Evolutionary conservation across 2,329 filamentous ascomycete species (phyloP).

Genomic region (Cadophora malorum): DNA sequence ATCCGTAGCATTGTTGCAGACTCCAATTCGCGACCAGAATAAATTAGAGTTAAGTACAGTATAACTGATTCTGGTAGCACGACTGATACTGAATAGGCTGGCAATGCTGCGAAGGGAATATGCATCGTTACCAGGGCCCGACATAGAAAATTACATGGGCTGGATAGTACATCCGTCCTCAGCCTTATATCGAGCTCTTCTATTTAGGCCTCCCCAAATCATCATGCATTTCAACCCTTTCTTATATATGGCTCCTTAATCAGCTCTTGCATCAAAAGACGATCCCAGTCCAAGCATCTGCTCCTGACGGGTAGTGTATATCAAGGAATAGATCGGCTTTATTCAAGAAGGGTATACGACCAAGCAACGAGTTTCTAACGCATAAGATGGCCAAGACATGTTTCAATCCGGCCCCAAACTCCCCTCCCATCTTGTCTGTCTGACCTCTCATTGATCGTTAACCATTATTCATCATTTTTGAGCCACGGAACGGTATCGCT

Average conservation of each 20-base stretch:
- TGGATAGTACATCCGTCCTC: no score
- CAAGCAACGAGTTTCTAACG: constrained; percentile 27
- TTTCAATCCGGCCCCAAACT: constrained; percentile 16
- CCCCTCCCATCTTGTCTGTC: neutral
- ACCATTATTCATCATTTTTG: constrained; percentile 35
- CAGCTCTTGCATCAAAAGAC: no score
- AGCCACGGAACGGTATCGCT: constrained; percentile 43
- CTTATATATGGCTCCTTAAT: no score
- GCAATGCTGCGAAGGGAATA: no score
- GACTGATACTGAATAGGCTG: no score
- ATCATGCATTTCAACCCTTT: neutral
- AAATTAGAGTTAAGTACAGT: no score
- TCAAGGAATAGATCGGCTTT: neutral
- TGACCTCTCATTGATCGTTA: constrained; percentile 11
- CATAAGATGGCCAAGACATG: constrained; percentile 18
- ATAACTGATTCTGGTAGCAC: no score
- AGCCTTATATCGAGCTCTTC: no score
- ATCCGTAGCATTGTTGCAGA: no score
- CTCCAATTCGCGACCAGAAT: no score
- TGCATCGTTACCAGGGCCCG: no score
- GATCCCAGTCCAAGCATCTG: neutral
- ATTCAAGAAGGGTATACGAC: constrained; percentile 32
- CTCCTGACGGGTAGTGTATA: neutral
- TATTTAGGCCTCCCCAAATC: neutral
- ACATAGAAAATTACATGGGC: no score